A percentile compares a stretch with the other conserved stretches of the same genome.
These are phyloP conservation scores for Thermothielavioides terrestris DNA, from an alignment of 495 filamentous ascomycete genomes.

Conservation along the genomic window DNA sequence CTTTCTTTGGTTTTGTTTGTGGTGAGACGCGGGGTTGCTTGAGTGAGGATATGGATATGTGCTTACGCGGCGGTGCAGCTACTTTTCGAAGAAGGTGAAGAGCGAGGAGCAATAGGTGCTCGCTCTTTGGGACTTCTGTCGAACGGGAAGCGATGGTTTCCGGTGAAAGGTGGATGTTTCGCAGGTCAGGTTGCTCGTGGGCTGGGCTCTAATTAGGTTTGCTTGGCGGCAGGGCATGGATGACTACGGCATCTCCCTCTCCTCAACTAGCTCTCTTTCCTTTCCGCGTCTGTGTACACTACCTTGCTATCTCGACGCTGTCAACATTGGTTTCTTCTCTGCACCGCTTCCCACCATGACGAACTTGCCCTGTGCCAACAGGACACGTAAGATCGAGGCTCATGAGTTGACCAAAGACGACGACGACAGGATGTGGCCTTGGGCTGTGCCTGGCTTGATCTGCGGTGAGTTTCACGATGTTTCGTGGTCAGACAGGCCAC, in stretches of 20 bases:
- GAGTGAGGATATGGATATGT: background rate
- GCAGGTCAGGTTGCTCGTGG: background rate
- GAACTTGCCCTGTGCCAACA: background rate
- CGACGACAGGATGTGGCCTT: too few relatives aligned
- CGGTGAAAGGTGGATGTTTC: background rate
- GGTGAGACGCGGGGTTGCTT: too few relatives aligned
- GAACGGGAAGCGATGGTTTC: background rate
- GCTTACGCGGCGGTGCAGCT: slow-evolving; percentile 5
- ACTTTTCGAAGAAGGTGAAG: slow-evolving; percentile 31
- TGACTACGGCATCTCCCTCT: background rate
- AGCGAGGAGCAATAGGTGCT: slow-evolving; percentile 26
- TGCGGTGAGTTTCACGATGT: too few relatives aligned
- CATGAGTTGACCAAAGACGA: too few relatives aligned
- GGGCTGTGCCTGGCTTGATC: too few relatives aligned
- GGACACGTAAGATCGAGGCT: too few relatives aligned
- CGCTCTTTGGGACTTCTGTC: too few relatives aligned
- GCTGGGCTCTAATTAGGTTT: background rate
- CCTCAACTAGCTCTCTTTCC: background rate
- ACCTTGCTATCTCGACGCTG: background rate
- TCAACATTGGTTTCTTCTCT: background rate
- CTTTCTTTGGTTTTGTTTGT: background rate
- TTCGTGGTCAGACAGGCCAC: too few relatives aligned
- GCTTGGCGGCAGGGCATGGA: background rate
- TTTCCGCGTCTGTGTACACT: background rate
- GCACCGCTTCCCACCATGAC: background rate